A percentile compares a stretch with the other conserved stretches of the same genome.
These are phyloP conservation scores for Erodium chrysanthum DNA, from an alignment of 441 rosid species.

Conservation along the genomic window DNA sequence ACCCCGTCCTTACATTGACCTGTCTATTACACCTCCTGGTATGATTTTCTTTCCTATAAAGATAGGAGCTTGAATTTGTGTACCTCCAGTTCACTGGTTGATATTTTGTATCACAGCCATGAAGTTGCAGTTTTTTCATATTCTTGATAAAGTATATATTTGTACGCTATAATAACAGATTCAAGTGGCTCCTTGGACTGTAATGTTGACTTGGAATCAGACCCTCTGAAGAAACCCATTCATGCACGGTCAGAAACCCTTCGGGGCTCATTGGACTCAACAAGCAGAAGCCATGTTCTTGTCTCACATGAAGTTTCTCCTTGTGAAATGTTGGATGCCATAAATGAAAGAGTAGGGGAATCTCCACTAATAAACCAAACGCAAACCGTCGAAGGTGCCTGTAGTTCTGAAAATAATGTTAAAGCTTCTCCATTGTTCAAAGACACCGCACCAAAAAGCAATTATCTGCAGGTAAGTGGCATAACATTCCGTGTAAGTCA, in stretches of 20 bases:
- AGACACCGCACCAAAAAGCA: conserved; percentile 17
- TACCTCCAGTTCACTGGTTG: background rate
- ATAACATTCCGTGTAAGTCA: background rate
- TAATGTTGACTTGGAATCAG: conserved; percentile 18
- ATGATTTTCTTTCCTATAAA: conserved; percentile 11
- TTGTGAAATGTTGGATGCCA: conserved; percentile 9
- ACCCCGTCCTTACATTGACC: conserved; percentile 18
- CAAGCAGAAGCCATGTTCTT: conserved; percentile 20
- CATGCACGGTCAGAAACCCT: conserved; percentile 17
- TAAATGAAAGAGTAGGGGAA: conserved; percentile 17
- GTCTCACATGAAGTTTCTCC: conserved; percentile 22
- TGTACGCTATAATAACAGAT: conserved; percentile 20
- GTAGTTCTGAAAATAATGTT: conserved; percentile 9
- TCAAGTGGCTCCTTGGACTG: conserved; percentile 16
- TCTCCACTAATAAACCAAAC: conserved; percentile 12
- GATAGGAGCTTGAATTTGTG: conserved; percentile 3
- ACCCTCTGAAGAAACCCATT: conserved; percentile 17
- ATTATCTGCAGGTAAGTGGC: conserved; percentile 33
- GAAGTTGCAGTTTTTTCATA: background rate
- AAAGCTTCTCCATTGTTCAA: conserved; percentile 14
- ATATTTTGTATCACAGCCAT: background rate
- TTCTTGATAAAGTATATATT: background rate
- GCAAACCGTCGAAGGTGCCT: conserved; percentile 12
- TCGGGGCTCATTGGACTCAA: conserved; percentile 22
- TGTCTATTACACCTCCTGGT: conserved; percentile 28